Evolutionary conservation across 2,329 filamentous ascomycete genomes (phyloP), one percentile per base, ranked within the genome.

Genomic region (Epichloe sp.): DNA sequence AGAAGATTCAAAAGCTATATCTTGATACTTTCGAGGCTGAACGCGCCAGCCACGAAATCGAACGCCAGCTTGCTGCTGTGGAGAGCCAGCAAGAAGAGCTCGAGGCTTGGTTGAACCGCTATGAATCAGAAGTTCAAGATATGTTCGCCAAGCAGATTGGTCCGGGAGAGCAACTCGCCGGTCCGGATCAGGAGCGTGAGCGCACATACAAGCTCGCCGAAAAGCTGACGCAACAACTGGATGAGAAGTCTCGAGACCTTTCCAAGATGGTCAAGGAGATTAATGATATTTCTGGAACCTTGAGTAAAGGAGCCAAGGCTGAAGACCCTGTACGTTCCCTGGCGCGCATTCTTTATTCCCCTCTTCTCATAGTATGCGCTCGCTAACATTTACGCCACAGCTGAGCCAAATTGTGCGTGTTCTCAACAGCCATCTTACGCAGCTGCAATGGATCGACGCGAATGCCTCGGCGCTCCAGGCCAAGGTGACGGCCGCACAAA

Each of bases 181-280:
- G 91, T 7, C 89, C 91, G 3, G 94, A 98, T 64, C 88, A 94
- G 68, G 93, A 98, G 72, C 83, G 93, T 46, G 93, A 98, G 75
- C 80, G 86, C 65, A 97, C 91, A 57, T 96, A 97, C 73, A 94
- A 95, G 76, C 74, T 94, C 49, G 93, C 93, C 2, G 93, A 98
- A 75, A 93, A 88, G 68, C 77, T 96, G 57, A 88, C 88, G 11
- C 88, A 95, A 63, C 82, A 88, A 57, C 75, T 98, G 57, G 90
- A 95, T 52, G 89, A 95, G 60, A 94, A 97, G 81, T 89, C 88
- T 63, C 87, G 88, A 64, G 89, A 95, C 64, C 75, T 98, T 56
- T 83, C 82, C 46, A 91, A 88, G 70, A 97, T 98, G 89, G 95
- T 98, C 60, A 90, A 95, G 64, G 93, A 97, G 69, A 95, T 98